Evolutionary conservation across 345 rosid genomes (phyloP).

Genomic region (Combretum micranthum): DNA sequence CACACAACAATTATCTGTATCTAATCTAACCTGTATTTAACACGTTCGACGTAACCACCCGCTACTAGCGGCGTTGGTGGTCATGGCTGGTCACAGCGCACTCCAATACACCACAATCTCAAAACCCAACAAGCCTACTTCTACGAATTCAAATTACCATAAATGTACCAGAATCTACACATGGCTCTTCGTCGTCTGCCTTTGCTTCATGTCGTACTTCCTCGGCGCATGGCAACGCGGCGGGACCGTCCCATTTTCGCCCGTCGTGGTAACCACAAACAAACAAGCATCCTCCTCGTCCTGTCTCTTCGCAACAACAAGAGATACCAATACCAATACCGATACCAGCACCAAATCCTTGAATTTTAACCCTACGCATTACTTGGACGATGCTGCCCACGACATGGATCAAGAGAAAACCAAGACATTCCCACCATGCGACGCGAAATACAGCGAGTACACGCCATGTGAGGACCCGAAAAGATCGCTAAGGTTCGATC

Average conservation of each 20-base stretch:
- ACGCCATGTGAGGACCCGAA: slow-evolving; percentile 40
- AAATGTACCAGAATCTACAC: slow-evolving; percentile 13
- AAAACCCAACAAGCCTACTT: slow-evolving; percentile 16
- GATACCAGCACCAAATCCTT: background rate
- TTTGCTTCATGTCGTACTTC: slow-evolving; percentile 34
- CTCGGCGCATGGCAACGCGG: slow-evolving; percentile 24
- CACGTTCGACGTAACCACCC: too few relatives aligned
- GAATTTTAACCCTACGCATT: slow-evolving; percentile 1
- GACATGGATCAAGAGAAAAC: background rate
- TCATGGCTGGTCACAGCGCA: background rate
- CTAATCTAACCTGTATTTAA: too few relatives aligned
- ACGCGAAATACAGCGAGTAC: slow-evolving; percentile 30
- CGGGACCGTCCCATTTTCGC: background rate
- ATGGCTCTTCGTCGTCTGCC: slow-evolving; percentile 20
- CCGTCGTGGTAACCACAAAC: background rate
- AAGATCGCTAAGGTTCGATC: slow-evolving; percentile 19
- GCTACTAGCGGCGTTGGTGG: too few relatives aligned
- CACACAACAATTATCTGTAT: too few relatives aligned
- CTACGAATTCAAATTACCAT: slow-evolving; percentile 12
- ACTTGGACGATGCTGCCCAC: background rate
- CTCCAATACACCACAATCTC: background rate
- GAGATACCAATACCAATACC: background rate
- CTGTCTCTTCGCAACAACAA: background rate
- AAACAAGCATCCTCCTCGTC: background rate
- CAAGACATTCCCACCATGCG: slow-evolving; percentile 25